These are phyloP conservation scores for Gossypium thurberi DNA, from an alignment of 345 rosid genomes.

Conservation along the genomic window DNA sequence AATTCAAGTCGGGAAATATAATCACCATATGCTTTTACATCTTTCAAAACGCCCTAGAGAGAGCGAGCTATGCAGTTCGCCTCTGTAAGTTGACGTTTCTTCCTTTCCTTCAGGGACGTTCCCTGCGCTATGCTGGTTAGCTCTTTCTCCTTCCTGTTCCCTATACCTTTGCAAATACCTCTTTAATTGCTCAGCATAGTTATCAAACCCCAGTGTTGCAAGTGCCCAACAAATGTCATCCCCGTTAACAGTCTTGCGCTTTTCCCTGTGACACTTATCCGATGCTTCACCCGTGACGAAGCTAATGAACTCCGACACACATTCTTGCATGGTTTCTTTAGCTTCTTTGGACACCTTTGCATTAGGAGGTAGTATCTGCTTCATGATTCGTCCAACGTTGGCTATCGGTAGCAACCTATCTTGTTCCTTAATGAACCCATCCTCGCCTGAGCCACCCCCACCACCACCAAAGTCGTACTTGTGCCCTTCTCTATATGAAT, in stretches of 20 bases:
- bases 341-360: conserved; percentile 70
- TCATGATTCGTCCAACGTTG: conserved; percentile 69
- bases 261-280: conserved; percentile 62
- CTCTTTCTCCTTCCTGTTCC: conserved; percentile 49
- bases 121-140: conserved; percentile 29
- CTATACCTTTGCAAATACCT: conserved; percentile 44
- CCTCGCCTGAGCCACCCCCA: conserved; percentile 26
- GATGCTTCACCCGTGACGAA: conserved; percentile 69
- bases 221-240: conserved; percentile 77
- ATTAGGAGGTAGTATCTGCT: conserved; percentile 57
- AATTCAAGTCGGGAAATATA: background rate
- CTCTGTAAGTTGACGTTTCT: background rate
- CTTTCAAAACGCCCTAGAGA: conserved; percentile 11
- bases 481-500: conserved; percentile 12
- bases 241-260: conserved; percentile 62
- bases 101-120: conserved; percentile 4
- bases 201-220: conserved; percentile 61
- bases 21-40: conserved; percentile 3
- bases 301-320: conserved; percentile 75
- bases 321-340: conserved; percentile 71
- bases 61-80: conserved; percentile 3
- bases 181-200: conserved; percentile 48
- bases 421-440: conserved; percentile 51
- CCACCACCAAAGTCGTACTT: conserved; percentile 20
- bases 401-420: conserved; percentile 65